These are phyloP conservation scores for Vitis cinerea DNA, from an alignment of 164 flowering plant species.

Conservation along the genomic window DNA sequence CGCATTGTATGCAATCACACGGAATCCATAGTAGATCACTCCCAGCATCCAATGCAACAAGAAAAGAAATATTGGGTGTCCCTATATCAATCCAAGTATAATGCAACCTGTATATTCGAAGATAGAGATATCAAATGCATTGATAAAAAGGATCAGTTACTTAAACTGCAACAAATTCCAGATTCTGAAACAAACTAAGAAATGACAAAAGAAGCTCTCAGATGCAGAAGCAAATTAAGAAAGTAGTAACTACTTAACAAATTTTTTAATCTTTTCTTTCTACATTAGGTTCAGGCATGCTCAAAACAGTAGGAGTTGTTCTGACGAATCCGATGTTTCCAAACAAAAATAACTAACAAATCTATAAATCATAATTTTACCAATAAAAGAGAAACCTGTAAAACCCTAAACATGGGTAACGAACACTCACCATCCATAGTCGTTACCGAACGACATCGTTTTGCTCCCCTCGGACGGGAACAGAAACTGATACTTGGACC, in stretches of 20 bases:
- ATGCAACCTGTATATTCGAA: conserved; percentile 61
- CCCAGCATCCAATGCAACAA: conserved; percentile 93
- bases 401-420: no score
- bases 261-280: no score
- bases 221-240: background rate
- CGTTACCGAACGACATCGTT: conserved; percentile 66
- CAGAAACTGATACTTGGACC: conserved; percentile 40
- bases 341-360: background rate
- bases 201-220: no score
- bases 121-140: background rate
- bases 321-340: no score
- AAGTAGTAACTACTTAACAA: background rate
- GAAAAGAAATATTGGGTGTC: conserved; percentile 80
- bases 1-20: conserved; percentile 87
- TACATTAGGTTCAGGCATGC: no score
- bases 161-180: no score
- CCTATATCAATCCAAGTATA: conserved; percentile 92
- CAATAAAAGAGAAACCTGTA: background rate
- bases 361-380: background rate
- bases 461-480: conserved; percentile 77
- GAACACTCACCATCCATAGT: conserved; percentile 71
- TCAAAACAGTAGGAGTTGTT: no score
- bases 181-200: no score
- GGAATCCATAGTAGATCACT: conserved; percentile 97
- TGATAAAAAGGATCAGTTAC: background rate